phyloP scores from a whole-genome alignment of 1,284 basidiomycete species.

The Cutaneotrichosporon dermatis region DNA sequence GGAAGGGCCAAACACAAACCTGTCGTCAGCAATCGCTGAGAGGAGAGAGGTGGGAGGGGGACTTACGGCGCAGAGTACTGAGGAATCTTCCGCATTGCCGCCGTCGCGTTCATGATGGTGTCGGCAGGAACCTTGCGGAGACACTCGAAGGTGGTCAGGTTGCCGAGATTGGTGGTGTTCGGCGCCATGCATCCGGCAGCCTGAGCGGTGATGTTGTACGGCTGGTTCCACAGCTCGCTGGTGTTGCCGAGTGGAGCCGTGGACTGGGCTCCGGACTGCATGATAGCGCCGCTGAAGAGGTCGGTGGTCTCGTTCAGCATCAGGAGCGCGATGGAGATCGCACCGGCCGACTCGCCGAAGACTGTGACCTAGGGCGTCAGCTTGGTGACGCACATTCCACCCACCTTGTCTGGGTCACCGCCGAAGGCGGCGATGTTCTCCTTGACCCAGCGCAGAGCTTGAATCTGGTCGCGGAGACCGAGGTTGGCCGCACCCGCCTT shows the following conservation, averaged over 20 bases:
- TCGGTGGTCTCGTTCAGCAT: conserved; percentile 31
- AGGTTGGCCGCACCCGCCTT: conserved; percentile 42
- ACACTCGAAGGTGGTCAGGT: conserved; percentile 20
- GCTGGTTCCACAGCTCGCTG: neutral
- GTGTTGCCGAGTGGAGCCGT: neutral
- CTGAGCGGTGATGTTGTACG: neutral
- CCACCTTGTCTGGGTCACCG: conserved; percentile 48
- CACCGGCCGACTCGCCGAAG: conserved; percentile 48
- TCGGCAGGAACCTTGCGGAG: conserved; percentile 31
- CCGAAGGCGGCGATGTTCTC: conserved; percentile 52
- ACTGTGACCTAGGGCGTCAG: conserved; percentile 24
- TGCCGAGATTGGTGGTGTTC: neutral
- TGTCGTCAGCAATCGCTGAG: too few species aligned
- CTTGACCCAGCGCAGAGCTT: conserved; percentile 53
- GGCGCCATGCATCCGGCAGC: conserved; percentile 1
- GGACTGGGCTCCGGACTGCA: conserved; percentile 42
- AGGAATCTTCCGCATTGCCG: neutral
- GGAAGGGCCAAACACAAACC: conserved; percentile 17
- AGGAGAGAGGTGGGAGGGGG: too few species aligned
- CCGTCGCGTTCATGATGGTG: conserved; percentile 27
- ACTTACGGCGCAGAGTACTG: neutral
- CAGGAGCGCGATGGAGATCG: conserved; percentile 38
- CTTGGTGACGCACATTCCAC: too few species aligned
- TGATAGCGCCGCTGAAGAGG: conserved; percentile 47
- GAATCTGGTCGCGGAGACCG: conserved; percentile 50